Percentiles rank a stretch among this genome's conserved stretches.
Evolutionary conservation across 1,284 basidiomycete species (phyloP).

Genomic region (Entoloma clypeatum): DNA sequence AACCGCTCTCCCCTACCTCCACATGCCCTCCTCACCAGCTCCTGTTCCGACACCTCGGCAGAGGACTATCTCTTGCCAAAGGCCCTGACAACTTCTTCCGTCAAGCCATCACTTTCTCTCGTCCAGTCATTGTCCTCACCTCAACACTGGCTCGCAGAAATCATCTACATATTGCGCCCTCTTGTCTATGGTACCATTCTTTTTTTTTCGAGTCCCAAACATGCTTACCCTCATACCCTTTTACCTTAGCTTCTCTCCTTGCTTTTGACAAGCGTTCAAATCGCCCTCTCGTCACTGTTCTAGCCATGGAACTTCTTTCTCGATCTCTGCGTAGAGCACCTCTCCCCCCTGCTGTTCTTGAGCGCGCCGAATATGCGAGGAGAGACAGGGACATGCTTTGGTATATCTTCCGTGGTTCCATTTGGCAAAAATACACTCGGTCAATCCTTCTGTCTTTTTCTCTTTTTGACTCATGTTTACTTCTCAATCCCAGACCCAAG

Average conservation of each 20-base stretch:
- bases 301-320: constrained; percentile 62
- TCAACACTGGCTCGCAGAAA: constrained; percentile 69
- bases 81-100: constrained; percentile 65
- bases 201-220: neutral
- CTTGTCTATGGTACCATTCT: constrained; percentile 60
- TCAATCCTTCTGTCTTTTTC: constrained; percentile 28
- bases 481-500: constrained; percentile 57
- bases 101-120: constrained; percentile 64
- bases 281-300: constrained; percentile 53
- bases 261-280: constrained; percentile 35
- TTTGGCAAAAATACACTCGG: constrained; percentile 87
- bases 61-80: constrained; percentile 80
- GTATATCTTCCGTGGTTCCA: constrained; percentile 85
- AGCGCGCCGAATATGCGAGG: constrained; percentile 77
- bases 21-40: constrained; percentile 53
- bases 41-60: constrained; percentile 52
- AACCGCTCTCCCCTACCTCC: constrained; percentile 64
- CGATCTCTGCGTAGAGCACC: constrained; percentile 65
- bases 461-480: constrained; percentile 11
- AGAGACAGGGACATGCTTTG: constrained; percentile 79
- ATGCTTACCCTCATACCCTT: constrained; percentile 11
- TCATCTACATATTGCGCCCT: constrained; percentile 63
- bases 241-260: constrained; percentile 35
- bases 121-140: constrained; percentile 56
- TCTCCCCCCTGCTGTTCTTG: constrained; percentile 56